Conservation (phyloP, 768 basidiomycete species). For the Rhodotorula toruloides region DNA sequence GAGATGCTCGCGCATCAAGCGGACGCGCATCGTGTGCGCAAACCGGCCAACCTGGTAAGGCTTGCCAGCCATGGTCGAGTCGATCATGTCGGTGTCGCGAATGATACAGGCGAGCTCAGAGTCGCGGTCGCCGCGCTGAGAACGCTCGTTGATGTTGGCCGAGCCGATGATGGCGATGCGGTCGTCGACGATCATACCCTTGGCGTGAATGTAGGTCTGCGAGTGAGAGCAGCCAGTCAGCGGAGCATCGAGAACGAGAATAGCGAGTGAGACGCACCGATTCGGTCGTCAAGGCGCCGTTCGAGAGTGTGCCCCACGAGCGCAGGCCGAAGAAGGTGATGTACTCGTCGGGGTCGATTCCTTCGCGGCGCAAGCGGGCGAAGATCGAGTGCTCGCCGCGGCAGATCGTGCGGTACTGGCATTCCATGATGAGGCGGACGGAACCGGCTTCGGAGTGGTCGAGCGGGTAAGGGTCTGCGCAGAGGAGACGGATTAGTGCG, state of each 20-base stretch:
- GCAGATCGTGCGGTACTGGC: constrained; percentile 81
- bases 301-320: constrained; percentile 86
- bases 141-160: constrained; percentile 96
- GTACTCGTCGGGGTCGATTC: constrained; percentile 87
- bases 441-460: constrained; percentile 90
- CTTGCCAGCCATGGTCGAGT: constrained; percentile 86
- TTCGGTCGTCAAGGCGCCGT: constrained; percentile 78
- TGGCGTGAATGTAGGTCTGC: constrained; percentile 42
- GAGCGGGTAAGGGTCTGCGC: constrained; percentile 54
- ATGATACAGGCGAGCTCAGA: constrained; percentile 91
- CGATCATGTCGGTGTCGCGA: constrained; percentile 93
- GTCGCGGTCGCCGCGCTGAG: constrained; percentile 90
- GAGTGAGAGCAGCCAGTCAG: neutral
- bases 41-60: constrained; percentile 95
- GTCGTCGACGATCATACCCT: constrained; percentile 81
- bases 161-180: constrained; percentile 80
- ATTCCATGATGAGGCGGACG: constrained; percentile 90
- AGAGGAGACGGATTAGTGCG: neutral
- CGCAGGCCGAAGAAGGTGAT: constrained; percentile 84
- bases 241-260: constrained; percentile 13
- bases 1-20: constrained; percentile 93
- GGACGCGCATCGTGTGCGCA: constrained; percentile 84
- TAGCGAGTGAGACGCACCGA: constrained; percentile 48
- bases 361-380: constrained; percentile 71
- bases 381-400: constrained; percentile 91